phyloP scores from a whole-genome alignment of 805 yeast species.

The Kuraishia hungarica region DNA sequence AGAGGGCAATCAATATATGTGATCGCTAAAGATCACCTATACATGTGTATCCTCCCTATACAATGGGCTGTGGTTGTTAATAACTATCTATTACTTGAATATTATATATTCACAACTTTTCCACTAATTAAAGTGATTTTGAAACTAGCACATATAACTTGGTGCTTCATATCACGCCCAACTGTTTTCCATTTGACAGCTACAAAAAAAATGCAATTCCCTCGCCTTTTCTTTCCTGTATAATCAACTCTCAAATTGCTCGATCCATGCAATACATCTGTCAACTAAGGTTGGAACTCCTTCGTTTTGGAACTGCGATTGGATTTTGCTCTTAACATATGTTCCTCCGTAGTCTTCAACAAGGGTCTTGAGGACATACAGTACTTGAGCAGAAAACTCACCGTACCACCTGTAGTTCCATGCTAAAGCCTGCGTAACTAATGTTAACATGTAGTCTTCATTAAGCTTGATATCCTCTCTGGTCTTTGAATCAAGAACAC shows the following conservation, averaged over 20 bases:
- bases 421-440: slow-evolving; percentile 42
- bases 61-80: too few species aligned
- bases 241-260: slow-evolving; percentile 14
- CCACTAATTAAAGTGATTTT: too few species aligned
- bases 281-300: slow-evolving; percentile 16
- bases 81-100: too few species aligned
- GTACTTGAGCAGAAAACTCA: slow-evolving; percentile 35
- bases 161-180: neutral
- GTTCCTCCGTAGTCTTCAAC: slow-evolving; percentile 30
- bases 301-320: slow-evolving; percentile 24
- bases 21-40: too few species aligned
- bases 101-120: too few species aligned
- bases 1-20: too few species aligned
- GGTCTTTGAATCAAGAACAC: slow-evolving; percentile 12
- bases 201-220: neutral
- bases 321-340: slow-evolving; percentile 28
- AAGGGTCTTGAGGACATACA: slow-evolving; percentile 30
- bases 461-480: slow-evolving; percentile 7
- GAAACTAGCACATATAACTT: too few species aligned
- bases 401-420: slow-evolving; percentile 64
- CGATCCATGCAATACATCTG: slow-evolving; percentile 19
- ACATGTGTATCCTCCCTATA: too few species aligned
- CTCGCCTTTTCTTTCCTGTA: too few species aligned
- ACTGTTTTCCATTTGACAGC: neutral
- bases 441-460: slow-evolving; percentile 23